A percentile compares a stretch with the other conserved stretches of the same genome.
Conservation (phyloP, 108 stramenopile genomes). For the Mayamaea pseudoterrestris region DNA sequence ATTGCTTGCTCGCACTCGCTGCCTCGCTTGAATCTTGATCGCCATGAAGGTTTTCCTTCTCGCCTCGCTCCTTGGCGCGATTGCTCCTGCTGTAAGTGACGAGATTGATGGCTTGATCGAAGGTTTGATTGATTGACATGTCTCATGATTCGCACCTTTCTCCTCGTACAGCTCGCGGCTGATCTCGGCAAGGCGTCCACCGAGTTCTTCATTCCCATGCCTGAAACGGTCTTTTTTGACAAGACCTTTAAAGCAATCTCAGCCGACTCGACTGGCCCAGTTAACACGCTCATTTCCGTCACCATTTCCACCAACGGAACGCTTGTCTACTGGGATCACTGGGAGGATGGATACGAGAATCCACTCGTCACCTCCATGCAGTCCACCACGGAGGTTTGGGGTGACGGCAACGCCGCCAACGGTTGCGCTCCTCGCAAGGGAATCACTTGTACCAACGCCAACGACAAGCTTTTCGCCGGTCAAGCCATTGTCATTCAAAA, state of each 20-base stretch:
- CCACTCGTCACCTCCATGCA: background rate
- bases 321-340: conserved; percentile 8
- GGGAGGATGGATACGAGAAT: conserved; percentile 3
- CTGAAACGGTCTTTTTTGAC: conserved; percentile 8
- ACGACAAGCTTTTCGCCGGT: conserved; percentile 8
- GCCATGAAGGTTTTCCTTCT: too few species aligned
- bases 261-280: background rate
- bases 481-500: conserved; percentile 16
- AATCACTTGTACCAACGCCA: background rate
- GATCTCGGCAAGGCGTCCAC: background rate
- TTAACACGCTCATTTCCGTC: conserved; percentile 4
- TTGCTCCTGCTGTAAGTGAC: background rate
- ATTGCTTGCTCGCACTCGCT: too few species aligned
- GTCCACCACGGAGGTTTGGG: conserved; percentile 14
- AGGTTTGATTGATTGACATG: background rate
- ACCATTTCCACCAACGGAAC: conserved; percentile 5
- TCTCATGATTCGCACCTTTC: background rate
- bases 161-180: background rate
- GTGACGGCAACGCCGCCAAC: conserved; percentile 14
- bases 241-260: conserved; percentile 9
- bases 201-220: conserved; percentile 9
- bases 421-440: conserved; percentile 15
- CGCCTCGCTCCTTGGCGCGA: too few species aligned
- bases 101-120: background rate
- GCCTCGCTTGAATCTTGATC: too few species aligned